Evolutionary conservation across 2,329 filamentous ascomycete species (phyloP).

Genomic region (Fusarium sp.): DNA sequence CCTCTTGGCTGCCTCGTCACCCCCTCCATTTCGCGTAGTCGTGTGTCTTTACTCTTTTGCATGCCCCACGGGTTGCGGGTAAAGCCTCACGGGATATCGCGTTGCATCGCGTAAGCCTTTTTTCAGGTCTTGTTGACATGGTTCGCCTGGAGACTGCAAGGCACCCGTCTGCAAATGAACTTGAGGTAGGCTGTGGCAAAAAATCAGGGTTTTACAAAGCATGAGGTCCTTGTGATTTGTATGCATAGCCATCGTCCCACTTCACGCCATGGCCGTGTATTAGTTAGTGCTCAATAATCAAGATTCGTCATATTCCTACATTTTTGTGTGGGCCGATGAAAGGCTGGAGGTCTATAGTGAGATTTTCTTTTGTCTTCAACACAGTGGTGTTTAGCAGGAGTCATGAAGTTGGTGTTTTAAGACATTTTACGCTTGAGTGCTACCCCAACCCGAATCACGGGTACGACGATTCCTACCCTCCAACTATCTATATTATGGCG

Average conservation of each 20-base stretch:
- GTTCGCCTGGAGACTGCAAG: conserved; percentile 24
- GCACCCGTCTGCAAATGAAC: conserved; percentile 9
- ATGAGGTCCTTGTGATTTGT: conserved; percentile 13
- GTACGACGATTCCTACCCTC: neutral
- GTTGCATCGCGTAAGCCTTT: conserved; percentile 25
- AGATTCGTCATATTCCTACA: neutral
- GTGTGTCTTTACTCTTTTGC: conserved; percentile 17
- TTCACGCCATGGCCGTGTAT: conserved; percentile 17
- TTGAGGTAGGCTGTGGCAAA: conserved; percentile 3
- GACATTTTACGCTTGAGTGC: conserved; percentile 21
- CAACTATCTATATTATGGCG: neutral
- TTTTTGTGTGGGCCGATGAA: neutral
- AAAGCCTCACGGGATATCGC: conserved; percentile 29
- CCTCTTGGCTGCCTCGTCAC: conserved; percentile 25
- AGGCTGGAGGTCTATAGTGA: neutral
- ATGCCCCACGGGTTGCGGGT: conserved; percentile 17
- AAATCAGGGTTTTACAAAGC: conserved; percentile 14
- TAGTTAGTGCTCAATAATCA: neutral
- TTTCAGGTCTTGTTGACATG: conserved; percentile 6
- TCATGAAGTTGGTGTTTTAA: conserved; percentile 6
- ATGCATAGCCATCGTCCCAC: conserved; percentile 25
- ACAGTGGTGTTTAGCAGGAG: neutral
- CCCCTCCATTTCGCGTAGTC: conserved; percentile 21
- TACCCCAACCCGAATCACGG: conserved; percentile 9
- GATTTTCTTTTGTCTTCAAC: neutral